Evolutionary conservation across 2,329 filamentous ascomycete species (phyloP), one percentile per base, ranked within the genome.

Genomic region (Chaetomium globosum): DNA sequence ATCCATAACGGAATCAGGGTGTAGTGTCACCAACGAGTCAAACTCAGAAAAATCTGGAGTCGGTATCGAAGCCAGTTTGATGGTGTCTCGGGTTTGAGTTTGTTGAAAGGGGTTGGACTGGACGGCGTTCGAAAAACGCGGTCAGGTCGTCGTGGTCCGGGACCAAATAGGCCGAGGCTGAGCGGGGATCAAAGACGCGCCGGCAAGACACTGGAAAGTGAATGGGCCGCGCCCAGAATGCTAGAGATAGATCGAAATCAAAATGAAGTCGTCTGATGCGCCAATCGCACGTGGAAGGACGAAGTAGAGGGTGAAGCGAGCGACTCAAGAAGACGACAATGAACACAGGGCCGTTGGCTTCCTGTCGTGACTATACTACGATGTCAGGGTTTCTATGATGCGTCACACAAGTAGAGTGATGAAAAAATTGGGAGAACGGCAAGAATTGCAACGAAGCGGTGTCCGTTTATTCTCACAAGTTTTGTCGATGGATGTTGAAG

Each of bases 11-110:
- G 70, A 54, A 16, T 73, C 72, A 46, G 71, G 66, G 52, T 70
- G 71, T 28, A 70, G 71, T 49, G 68, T 67, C 33, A 69, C 43
- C 12, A 52, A 59, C 28, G 62, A 28, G 36, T 60, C 65, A 59
- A 64, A 59, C 59, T 66, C 67, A 46, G 68, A 48, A 33, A 71
- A 59, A 28, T 65, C 49, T 21, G 70, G 65, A 61, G 70, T 65
- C 62, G 65, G 67, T 64, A 59, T 66, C n/a, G 66, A 51, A 62
- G 72, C 73, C 73, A 74, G 73, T 65, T 72, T 75, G 72, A 65
- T 67, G 67, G 68, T 62, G 51, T 59, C 52, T 58, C 39, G 30
- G 30, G 39, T 19, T 43, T n/a, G 39, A 31, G 2, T 43, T 21
- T 21, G 53, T 60, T 19, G 16, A 46, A 21, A 33, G n/a, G 4